A percentile compares a stretch with the other conserved stretches of the same genome.
Evolutionary conservation across 192 early-diverging fungal genomes (phyloP).

Genomic region (Bifiguratus adelaidae): DNA sequence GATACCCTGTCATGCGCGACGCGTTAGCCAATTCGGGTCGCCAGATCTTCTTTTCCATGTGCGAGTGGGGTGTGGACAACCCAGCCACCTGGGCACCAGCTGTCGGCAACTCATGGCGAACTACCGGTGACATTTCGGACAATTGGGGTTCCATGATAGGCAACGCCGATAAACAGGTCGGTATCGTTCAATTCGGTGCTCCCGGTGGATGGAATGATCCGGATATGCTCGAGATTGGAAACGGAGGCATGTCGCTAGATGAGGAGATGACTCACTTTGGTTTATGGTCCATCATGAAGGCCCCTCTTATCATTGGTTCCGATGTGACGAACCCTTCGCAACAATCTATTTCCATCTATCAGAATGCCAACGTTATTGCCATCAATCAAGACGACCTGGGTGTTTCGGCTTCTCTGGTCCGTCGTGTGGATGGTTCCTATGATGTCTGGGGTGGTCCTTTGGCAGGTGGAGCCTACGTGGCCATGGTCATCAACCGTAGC

Average conservation of each 20-base stretch:
- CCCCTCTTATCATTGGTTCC: slow-evolving; percentile 46
- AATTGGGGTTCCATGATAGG: background rate
- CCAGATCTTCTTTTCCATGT: slow-evolving; percentile 30
- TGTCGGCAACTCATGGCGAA: slow-evolving; percentile 25
- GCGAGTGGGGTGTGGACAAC: slow-evolving; percentile 24
- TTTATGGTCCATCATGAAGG: slow-evolving; percentile 45
- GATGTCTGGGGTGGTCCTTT: slow-evolving; percentile 6
- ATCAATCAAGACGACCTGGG: slow-evolving; percentile 51
- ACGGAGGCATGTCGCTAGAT: slow-evolving; percentile 26
- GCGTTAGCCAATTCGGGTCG: slow-evolving; percentile 33
- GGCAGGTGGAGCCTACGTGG: background rate
- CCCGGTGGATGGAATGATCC: slow-evolving; percentile 40
- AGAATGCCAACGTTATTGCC: slow-evolving; percentile 38
- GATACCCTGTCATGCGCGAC: slow-evolving; percentile 8
- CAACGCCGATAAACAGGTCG: background rate
- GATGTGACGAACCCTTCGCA: slow-evolving; percentile 23
- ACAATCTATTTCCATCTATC: slow-evolving; percentile 21
- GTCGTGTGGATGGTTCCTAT: background rate
- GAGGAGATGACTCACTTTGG: slow-evolving; percentile 38
- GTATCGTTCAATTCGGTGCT: slow-evolving; percentile 9
- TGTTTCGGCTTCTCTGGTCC: background rate
- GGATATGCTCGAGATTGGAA: slow-evolving; percentile 48
- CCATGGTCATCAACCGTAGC: background rate
- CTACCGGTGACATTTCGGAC: slow-evolving; percentile 7
- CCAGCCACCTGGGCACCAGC: slow-evolving; percentile 6